Conservation (phyloP, 2,329 filamentous ascomycete species). For the Juglanconis oblonga region DNA sequence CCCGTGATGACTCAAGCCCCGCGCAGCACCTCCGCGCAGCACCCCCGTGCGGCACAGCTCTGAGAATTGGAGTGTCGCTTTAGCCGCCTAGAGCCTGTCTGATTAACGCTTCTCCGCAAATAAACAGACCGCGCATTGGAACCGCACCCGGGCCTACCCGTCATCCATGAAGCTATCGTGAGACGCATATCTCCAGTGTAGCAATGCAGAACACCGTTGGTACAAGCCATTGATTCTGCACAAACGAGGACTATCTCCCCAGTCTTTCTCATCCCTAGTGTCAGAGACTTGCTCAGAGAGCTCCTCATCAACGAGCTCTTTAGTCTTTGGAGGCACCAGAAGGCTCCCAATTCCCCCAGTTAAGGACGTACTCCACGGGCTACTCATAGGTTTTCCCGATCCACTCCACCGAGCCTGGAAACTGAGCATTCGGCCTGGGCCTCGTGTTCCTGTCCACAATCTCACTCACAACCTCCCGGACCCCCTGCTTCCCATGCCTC, state of each 20-base stretch:
- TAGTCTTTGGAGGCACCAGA: no score
- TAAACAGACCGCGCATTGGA: not conserved
- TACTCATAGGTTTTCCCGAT: not conserved
- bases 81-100: not conserved
- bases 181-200: not conserved
- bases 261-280: no score
- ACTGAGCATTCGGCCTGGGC: not conserved
- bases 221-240: not conserved
- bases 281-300: no score
- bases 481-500: constrained; percentile 65
- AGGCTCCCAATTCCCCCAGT: no score
- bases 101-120: not conserved
- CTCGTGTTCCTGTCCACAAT: constrained; percentile 62
- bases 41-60: not conserved
- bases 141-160: not conserved
- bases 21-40: not conserved
- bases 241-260: not conserved
- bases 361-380: not conserved
- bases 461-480: constrained; percentile 65
- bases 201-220: not conserved
- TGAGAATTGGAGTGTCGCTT: not conserved
- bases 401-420: not conserved
- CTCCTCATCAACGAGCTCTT: no score
- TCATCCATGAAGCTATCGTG: not conserved
- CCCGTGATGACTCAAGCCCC: constrained; percentile 14